A percentile compares a stretch with the other conserved stretches of the same genome.
These are phyloP conservation scores for Caryopteris hybrid DNA, from an alignment of 305 asterid genomes.

Conservation along the genomic window DNA sequence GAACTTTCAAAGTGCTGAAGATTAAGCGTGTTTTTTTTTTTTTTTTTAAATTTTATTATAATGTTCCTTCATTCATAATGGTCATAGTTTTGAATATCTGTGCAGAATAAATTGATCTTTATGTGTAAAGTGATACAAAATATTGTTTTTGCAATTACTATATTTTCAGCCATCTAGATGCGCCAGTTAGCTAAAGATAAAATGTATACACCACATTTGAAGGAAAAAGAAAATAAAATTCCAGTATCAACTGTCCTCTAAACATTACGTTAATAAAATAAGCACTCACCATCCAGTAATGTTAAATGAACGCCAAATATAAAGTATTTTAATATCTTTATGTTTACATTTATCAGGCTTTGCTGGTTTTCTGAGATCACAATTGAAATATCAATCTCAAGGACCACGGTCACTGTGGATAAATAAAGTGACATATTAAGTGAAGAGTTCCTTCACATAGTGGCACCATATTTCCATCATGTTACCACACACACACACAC, in stretches of 20 bases:
- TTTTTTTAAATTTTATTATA: neutral
- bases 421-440: conserved; percentile 1
- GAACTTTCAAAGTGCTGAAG: neutral
- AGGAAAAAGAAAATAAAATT: neutral
- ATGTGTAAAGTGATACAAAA: neutral
- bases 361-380: neutral
- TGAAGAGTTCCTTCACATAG: conserved; percentile 8
- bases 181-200: neutral
- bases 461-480: conserved; percentile 8
- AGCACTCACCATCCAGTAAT: neutral
- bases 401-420: neutral
- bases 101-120: neutral
- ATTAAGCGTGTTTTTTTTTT: neutral
- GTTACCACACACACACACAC: too few relatives aligned
- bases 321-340: neutral
- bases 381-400: neutral
- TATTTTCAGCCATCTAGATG: neutral
- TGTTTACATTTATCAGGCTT: neutral
- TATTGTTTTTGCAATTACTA: neutral
- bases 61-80: neutral
- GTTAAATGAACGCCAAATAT: neutral
- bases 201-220: neutral
- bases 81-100: neutral
- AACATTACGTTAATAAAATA: neutral
- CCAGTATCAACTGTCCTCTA: neutral